Evolutionary conservation across 2,329 filamentous ascomycete genomes (phyloP), one percentile per base, ranked within the genome.

Genomic region (Xylaria sp.): DNA sequence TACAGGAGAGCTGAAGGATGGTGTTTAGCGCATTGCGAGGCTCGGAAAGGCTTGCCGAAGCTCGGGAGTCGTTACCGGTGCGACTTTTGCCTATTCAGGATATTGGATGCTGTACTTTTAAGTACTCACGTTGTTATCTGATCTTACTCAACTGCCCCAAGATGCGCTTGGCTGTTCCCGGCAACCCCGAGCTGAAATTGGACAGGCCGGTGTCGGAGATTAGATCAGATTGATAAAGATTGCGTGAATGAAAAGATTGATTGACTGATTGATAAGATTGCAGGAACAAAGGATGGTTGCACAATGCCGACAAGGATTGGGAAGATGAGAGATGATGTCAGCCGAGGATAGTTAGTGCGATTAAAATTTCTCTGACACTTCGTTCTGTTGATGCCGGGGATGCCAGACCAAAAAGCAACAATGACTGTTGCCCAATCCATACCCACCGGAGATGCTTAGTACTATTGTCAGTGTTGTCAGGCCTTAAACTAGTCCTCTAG

Each of bases 181-280:
- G 55, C 13, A 58, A 21, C 4, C 7, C 41, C 29, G 35, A 37
- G 27, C 15, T 19, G 11, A 37, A n/a, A 21, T 19, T 23, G 40
- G 13, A 13, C n/a, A 10, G 35, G 43, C 65, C 58, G 68, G 46
- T 61, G 4, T 67, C 68, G 68, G 68, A 67, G 62, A 65, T 64
- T 58, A 68, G 68, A 72, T 71, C 61, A 67, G 66, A 71, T 71
- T 71, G 70, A 72, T 72, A 60, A 60, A 55, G 25, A 7, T 13
- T 35, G 31, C n/a, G n/a, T n/a, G 13, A 35, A 35, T 13, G 7
- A 27, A 44, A 23, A 43, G 51, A 59, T 47, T 17, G 44, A 43
- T 31, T 35, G 27, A 60, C 55, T 69, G 70, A 72, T 72, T 71
- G 70, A 72, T 73, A 65, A 73, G 71, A 73, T 72, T 71, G 66